These are phyloP conservation scores for Backusella macrospora DNA, from an alignment of 192 early-diverging fungal genomes.

Conservation along the genomic window DNA sequence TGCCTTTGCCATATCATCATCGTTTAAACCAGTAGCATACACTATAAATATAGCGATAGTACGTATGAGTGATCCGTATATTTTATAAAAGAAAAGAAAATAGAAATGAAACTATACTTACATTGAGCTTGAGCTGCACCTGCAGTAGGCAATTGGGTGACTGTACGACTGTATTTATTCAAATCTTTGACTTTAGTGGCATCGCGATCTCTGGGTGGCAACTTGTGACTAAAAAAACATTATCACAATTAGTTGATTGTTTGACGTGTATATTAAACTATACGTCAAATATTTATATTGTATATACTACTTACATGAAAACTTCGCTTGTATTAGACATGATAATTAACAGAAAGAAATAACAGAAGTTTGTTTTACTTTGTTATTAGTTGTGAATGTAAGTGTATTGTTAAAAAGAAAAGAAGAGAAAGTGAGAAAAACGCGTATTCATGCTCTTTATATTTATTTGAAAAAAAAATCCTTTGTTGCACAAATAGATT, in stretches of 20 bases:
- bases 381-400: background rate
- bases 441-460: slow-evolving; percentile 4
- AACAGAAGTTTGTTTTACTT: background rate
- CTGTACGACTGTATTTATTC: slow-evolving; percentile 75
- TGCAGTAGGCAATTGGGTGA: slow-evolving; percentile 83
- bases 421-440: background rate
- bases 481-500: slow-evolving; percentile 14
- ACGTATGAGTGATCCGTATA: background rate
- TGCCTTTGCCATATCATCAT: slow-evolving; percentile 78
- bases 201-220: slow-evolving; percentile 31
- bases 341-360: background rate
- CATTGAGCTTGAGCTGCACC: slow-evolving; percentile 88
- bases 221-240: slow-evolving; percentile 26
- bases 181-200: slow-evolving; percentile 34
- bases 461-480: background rate
- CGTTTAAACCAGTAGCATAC: slow-evolving; percentile 88
- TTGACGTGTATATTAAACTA: background rate
- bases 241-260: background rate
- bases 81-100: background rate
- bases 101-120: slow-evolving; percentile 36
- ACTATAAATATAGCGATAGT: slow-evolving; percentile 48
- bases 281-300: background rate
- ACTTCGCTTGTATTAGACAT: slow-evolving; percentile 25
- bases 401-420: background rate
- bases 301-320: slow-evolving; percentile 19